Evolutionary conservation across 805 yeast genomes (phyloP), one percentile per base, ranked within the genome.

Genomic region (Wickerhamiella sergipiensis): DNA sequence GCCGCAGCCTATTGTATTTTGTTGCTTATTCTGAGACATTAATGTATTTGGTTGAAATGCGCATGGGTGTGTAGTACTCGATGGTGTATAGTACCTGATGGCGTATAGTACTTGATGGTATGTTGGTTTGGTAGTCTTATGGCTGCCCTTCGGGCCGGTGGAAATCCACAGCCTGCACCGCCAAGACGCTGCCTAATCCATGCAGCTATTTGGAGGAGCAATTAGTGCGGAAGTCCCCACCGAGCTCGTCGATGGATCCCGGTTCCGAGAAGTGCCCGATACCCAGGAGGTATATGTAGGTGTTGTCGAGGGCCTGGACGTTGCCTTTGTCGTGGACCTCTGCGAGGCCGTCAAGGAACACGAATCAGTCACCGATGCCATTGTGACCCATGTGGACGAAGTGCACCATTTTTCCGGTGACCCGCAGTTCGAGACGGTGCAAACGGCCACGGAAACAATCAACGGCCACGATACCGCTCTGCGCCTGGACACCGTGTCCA

Each of bases 241-340:
- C 1, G 76, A 75, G 0, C 71, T 82, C 47, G 61, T 82, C 1
- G 97, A 92, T 64, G 96, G 88, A 0, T 83, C 95, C 1, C 64
- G 71, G 38, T 63, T 89, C 47, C 71, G 98, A 51, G 85, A 85
- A 53, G 78, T 92, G 2, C 97, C 98, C 0, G 97, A 92, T 61
- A 80, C 88, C 1, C 97, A 92, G 63, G 98, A 90, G 64, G 96
- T 90, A 23, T 92, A 76, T 64, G 78, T 89, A 2, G 74, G 73
- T 48, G 64, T 65, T 7, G 63, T 63, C 4, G 55, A 56, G 10
- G 59, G 55, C 17, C 52, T 55, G 22, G 67, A 67, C 33, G 65
- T 65, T 45, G 60, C 69, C 12, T 55, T 67, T 13, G 67, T 72
- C 8, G 54, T 73, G 43, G 76, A 72, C 49, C 57, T 72, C 7